Conservation (phyloP, 1,284 basidiomycete genomes). For the Cryptococcus depauperatus region DNA sequence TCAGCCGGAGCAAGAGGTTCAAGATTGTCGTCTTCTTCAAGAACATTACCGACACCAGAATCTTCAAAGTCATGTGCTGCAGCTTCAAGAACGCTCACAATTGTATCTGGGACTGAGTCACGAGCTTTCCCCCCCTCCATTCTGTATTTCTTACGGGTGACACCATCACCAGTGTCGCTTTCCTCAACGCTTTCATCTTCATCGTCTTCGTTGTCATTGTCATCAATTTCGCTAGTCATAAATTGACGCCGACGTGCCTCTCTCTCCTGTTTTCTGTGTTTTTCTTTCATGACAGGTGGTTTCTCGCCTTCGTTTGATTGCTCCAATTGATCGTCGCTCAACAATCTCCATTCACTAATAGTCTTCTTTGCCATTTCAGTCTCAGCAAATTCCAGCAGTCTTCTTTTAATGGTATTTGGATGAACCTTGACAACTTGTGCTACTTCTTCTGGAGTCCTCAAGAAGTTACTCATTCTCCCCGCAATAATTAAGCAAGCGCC, state of each 20-base stretch:
- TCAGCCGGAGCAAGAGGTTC: slow-evolving; percentile 39
- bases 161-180: no score
- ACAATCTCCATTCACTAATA: slow-evolving; percentile 83
- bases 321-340: slow-evolving; percentile 53
- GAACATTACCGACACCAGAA: slow-evolving; percentile 44
- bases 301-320: slow-evolving; percentile 34
- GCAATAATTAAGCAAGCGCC: slow-evolving; percentile 92
- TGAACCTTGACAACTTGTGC: slow-evolving; percentile 98
- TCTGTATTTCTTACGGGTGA: slow-evolving; percentile 5
- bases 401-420: slow-evolving; percentile 84
- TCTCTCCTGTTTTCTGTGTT: slow-evolving; percentile 34
- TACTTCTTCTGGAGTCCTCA: slow-evolving; percentile 85
- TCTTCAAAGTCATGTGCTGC: slow-evolving; percentile 16
- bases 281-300: slow-evolving; percentile 37
- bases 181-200: slow-evolving; percentile 6
- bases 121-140: slow-evolving; percentile 34
- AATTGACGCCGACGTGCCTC: slow-evolving; percentile 1
- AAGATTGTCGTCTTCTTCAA: slow-evolving; percentile 44
- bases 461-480: slow-evolving; percentile 96
- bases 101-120: no score
- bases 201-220: slow-evolving; percentile 45
- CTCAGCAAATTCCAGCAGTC: slow-evolving; percentile 90
- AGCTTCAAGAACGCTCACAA: slow-evolving; percentile 10
- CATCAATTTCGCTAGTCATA: slow-evolving; percentile 20
- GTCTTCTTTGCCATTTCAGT: slow-evolving; percentile 81